Base-by-base conservation (phyloP, 768 basidiomycete genomes). In the Daedalea quercina region DNA sequence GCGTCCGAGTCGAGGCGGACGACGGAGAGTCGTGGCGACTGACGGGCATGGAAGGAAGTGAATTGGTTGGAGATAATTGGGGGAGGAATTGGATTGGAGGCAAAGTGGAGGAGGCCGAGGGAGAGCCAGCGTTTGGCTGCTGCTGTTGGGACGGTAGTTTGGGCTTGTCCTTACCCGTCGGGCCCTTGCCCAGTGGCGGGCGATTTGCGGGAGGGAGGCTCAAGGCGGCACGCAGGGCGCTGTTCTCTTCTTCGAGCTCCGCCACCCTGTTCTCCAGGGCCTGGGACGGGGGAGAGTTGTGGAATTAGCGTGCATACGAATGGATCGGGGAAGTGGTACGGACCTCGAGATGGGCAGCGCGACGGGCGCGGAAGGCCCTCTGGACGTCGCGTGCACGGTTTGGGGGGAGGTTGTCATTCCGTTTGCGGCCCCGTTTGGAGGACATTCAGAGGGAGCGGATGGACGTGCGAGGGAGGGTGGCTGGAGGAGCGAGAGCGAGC, bases 311-410 rank as follows among this genome's bases (percentile, higher is more conserved):
- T 13, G 15, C 37, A 37, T 31, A 37, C 52, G 63, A 60, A 59
- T 67, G 65, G 58, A 60, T 31, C 28, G 28, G 28, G 63, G 53
- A 57, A 35, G 44, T 58, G 66, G 54, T 60, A 55, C 60, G 64
- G 57, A 89, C 88, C 75, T 86, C 80, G 51, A 94, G 77, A 68
- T 94, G 91, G 52, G 90, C 90, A 56, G 90, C 90, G 60, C 91
- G 81, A 58, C 92, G 76, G 31, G 91, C 92, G 57, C 91, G 79
- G 73, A 94, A 94, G 9, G 90, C 91, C 63, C 91, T 73, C 66
- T 94, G 91, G 17, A 93, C 89, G 63, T 94, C 92, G 53, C 92
- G 75, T 25, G 91, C 90, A 57, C 90, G 81, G 62, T 87, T 87
- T 3, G 85, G 85, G 54, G 87, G 85, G 44, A 88, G 79, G 62